Evolutionary conservation across 768 basidiomycete genomes (phyloP).

Genomic region (Boletus rex-veris): DNA sequence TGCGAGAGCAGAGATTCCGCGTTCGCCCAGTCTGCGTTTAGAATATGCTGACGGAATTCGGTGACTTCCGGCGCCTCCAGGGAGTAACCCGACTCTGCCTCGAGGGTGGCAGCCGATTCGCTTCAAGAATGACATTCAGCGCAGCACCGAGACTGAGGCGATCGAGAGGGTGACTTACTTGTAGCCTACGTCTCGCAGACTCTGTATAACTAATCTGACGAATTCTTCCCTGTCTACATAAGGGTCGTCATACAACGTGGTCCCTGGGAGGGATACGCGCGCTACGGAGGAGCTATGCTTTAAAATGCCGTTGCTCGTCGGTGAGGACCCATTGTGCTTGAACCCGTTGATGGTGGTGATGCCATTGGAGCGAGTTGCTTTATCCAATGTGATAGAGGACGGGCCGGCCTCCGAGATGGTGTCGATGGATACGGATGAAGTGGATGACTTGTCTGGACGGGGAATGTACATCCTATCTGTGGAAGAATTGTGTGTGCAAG

Average conservation of each 20-base stretch:
- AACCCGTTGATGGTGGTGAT: conserved; percentile 44
- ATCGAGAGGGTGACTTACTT: conserved; percentile 40
- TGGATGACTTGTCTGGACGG: conserved; percentile 47
- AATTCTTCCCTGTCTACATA: conserved; percentile 86
- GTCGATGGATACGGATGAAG: conserved; percentile 44
- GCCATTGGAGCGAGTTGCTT: conserved; percentile 30
- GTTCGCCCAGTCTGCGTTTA: conserved; percentile 76
- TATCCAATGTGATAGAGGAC: conserved; percentile 41
- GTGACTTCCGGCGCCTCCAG: conserved; percentile 77
- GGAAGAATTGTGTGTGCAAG: conserved; percentile 26
- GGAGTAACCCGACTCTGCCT: conserved; percentile 89
- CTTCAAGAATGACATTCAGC: conserved; percentile 39
- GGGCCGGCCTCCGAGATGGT: conserved; percentile 48
- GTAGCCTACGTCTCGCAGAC: conserved; percentile 83
- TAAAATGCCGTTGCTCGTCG: conserved; percentile 45
- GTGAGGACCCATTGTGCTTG: conserved; percentile 36
- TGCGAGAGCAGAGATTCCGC: conserved; percentile 67
- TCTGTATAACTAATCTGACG: conserved; percentile 84
- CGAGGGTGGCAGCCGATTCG: conserved; percentile 83
- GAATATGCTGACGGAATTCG: conserved; percentile 75
- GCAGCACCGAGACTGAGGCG: conserved; percentile 4
- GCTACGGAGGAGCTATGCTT: conserved; percentile 51
- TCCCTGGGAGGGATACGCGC: conserved; percentile 66
- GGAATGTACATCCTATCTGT: conserved; percentile 49
- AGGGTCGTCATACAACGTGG: conserved; percentile 74